Conservation (phyloP, 2,329 filamentous ascomycete genomes). For the Tothia fuscella region DNA sequence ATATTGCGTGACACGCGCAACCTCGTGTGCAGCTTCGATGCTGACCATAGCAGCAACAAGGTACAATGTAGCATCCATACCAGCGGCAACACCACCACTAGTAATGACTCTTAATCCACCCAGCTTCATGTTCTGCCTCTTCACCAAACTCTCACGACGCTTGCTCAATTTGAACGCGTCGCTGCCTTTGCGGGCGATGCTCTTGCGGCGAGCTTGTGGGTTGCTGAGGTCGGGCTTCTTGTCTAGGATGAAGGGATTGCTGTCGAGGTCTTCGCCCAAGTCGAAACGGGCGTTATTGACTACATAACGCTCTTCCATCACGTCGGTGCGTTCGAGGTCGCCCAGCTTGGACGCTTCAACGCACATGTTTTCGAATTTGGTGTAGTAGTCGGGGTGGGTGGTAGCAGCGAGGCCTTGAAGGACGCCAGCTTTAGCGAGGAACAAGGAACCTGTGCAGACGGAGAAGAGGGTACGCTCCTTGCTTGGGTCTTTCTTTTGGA, state of each 20-base stretch:
- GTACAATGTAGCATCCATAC: conserved; percentile 75
- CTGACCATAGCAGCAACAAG: conserved; percentile 73
- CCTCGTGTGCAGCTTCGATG: conserved; percentile 63
- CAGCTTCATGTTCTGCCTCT: conserved; percentile 64
- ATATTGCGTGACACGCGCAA: conserved; percentile 66
- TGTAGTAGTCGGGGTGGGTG: conserved; percentile 69
- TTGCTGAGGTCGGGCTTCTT: conserved; percentile 58
- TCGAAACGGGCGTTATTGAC: conserved; percentile 88
- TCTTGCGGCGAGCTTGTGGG: conserved; percentile 30
- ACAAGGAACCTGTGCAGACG: conserved; percentile 66
- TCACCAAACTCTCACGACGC: conserved; percentile 68
- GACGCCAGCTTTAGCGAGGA: conserved; percentile 65
- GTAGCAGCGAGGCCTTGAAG: conserved; percentile 70
- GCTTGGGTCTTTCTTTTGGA: conserved; percentile 66
- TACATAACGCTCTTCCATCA: conserved; percentile 75
- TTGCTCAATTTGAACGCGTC: conserved; percentile 65
- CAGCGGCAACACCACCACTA: conserved; percentile 63
- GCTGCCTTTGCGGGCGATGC: conserved; percentile 58
- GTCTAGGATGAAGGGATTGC: conserved; percentile 72
- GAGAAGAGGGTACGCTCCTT: conserved; percentile 74
- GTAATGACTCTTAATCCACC: conserved; percentile 63
- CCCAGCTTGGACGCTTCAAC: conserved; percentile 59
- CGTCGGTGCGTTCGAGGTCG: conserved; percentile 65
- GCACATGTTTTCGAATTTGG: conserved; percentile 70
- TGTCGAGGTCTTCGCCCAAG: conserved; percentile 62